Conservation (phyloP, 169 alveolate genomes). For the Plasmodium coatneyi region DNA sequence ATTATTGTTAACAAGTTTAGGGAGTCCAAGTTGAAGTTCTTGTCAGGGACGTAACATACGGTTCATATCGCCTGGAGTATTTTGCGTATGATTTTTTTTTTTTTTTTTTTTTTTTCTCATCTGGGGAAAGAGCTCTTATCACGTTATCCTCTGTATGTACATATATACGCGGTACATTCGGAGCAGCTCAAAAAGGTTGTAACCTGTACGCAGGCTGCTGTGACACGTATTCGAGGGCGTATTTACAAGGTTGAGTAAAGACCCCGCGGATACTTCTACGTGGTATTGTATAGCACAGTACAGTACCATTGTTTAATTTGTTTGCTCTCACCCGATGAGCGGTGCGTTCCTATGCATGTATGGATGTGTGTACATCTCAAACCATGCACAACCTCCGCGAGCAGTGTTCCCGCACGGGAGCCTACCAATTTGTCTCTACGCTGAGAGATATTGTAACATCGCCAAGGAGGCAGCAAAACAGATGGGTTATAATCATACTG, state of each 20-base stretch:
- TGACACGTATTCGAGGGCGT: not conserved
- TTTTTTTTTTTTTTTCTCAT: not conserved
- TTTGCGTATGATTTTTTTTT: not conserved
- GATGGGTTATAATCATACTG: not conserved
- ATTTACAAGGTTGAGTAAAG: not conserved
- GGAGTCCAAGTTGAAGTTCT: constrained; percentile 29
- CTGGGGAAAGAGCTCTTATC: not conserved
- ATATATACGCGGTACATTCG: not conserved
- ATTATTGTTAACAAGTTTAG: constrained; percentile 73
- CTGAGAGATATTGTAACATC: not conserved
- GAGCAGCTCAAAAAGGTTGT: not conserved
- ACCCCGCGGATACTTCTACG: not conserved
- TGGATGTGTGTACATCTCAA: not conserved
- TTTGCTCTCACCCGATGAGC: not conserved
- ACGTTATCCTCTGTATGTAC: not conserved
- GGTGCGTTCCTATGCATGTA: not conserved
- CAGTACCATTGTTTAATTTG: not conserved
- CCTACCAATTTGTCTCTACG: constrained; percentile 18
- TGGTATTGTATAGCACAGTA: not conserved
- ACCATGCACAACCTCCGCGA: not conserved
- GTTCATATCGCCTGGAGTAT: not conserved
- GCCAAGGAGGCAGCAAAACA: constrained; percentile 20
- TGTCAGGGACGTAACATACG: not conserved
- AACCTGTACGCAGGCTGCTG: not conserved
- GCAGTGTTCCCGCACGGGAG: not conserved